Conservation (phyloP, 176 grass and related monocot species). For the Thalia dealbata region DNA sequence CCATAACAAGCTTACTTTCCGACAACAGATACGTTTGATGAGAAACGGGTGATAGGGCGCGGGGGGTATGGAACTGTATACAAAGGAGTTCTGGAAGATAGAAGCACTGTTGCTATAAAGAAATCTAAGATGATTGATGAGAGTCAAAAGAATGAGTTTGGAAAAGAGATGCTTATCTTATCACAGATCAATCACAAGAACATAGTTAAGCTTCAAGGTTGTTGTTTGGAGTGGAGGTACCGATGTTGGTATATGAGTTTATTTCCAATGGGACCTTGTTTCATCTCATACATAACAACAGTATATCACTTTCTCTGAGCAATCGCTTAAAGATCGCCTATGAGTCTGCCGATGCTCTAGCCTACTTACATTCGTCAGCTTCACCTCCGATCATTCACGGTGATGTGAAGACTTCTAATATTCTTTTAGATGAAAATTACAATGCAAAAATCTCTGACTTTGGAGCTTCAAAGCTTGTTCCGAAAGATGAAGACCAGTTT, state of each 20-base stretch:
- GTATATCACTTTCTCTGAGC: no score
- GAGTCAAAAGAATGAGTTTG: slow-evolving; percentile 1
- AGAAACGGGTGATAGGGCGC: neutral
- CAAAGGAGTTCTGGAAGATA: neutral
- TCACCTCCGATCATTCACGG: slow-evolving; percentile 7
- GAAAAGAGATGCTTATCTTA: slow-evolving; percentile 4
- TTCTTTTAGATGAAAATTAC: slow-evolving; percentile 5
- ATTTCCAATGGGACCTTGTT: neutral
- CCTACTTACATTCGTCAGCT: slow-evolving; percentile 6
- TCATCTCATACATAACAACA: neutral
- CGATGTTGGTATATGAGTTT: slow-evolving; percentile 5
- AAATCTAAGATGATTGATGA: neutral
- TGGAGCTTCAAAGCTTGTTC: neutral
- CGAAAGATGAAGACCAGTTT: neutral
- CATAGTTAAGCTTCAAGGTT: slow-evolving; percentile 9
- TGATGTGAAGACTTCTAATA: slow-evolving; percentile 7
- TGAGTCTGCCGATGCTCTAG: slow-evolving; percentile 7
- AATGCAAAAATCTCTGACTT: neutral
- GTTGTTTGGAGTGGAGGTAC: slow-evolving; percentile 12
- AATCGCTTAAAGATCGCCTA: neutral
- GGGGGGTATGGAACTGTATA: slow-evolving; percentile 1
- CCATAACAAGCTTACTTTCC: no score
- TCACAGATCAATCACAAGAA: slow-evolving; percentile 11
- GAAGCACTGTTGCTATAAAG: neutral
- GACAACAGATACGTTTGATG: neutral